Conservation (phyloP, 208 protist genomes). For the Strigomonas culicis region DNA sequence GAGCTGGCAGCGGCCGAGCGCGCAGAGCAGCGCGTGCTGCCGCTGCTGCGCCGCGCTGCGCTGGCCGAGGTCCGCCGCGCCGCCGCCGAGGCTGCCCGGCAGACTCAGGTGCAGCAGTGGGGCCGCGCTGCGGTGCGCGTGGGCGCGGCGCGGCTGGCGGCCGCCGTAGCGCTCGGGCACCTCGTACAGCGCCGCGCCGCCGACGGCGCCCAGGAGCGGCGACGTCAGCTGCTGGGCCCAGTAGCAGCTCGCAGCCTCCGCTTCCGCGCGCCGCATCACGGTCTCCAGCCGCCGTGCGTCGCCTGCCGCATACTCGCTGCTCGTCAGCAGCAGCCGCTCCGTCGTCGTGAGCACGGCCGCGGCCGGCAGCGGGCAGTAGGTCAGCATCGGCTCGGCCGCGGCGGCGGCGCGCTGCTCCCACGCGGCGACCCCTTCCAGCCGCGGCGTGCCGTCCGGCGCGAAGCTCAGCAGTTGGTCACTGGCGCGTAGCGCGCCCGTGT, state of each 20-base stretch:
- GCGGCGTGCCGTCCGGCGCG: slow-evolving; percentile 12
- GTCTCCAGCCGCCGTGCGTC: slow-evolving; percentile 16
- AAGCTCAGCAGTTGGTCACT: slow-evolving; percentile 25
- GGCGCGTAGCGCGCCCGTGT: slow-evolving; percentile 18
- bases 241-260: background rate
- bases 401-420: slow-evolving; percentile 11
- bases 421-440: slow-evolving; percentile 10
- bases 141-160: background rate
- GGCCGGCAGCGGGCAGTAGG: slow-evolving; percentile 28
- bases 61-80: background rate
- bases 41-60: slow-evolving; percentile 14
- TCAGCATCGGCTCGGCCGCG: background rate
- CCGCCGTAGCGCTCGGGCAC: background rate
- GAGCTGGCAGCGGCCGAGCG: slow-evolving; percentile 35
- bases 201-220: too few species aligned
- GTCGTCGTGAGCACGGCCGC: slow-evolving; percentile 35
- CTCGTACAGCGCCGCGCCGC: background rate
- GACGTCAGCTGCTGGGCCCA: too few species aligned
- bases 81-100: background rate
- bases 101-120: background rate
- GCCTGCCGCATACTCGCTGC: slow-evolving; percentile 20
- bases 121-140: background rate
- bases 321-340: slow-evolving; percentile 32
- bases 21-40: slow-evolving; percentile 32
- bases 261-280: background rate